Percentiles rank a stretch among this genome's conserved stretches.
Evolutionary conservation across 768 basidiomycete species (phyloP).

Genomic region (Mycena olivaceomarginata): DNA sequence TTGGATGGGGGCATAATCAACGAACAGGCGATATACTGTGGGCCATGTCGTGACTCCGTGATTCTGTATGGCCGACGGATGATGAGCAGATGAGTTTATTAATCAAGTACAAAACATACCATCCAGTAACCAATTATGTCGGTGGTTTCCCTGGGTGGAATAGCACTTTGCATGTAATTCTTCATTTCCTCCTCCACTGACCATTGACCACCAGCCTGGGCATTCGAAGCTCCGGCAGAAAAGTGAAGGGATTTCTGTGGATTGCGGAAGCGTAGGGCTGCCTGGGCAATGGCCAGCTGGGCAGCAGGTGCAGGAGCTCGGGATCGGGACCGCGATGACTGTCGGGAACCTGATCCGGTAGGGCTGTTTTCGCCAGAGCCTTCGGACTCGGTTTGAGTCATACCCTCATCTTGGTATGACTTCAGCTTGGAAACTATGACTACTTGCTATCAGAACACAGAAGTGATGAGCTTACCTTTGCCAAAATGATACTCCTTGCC

Average conservation of each 20-base stretch:
- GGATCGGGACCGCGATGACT: constrained; percentile 8
- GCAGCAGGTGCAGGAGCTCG: constrained; percentile 14
- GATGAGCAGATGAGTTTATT: constrained; percentile 3
- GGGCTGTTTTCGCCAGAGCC: constrained; percentile 13
- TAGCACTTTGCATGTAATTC: constrained; percentile 8
- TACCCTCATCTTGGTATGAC: background rate
- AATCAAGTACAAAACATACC: background rate
- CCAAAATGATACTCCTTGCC: constrained; percentile 7
- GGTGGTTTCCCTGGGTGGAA: background rate
- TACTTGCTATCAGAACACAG: background rate
- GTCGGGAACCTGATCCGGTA: constrained; percentile 10
- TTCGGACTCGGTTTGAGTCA: constrained; percentile 11
- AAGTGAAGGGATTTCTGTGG: constrained; percentile 6
- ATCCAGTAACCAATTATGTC: constrained; percentile 6
- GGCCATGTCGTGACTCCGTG: constrained; percentile 3
- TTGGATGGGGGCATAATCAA: constrained; percentile 16
- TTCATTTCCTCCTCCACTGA: background rate
- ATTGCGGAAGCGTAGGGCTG: constrained; percentile 14
- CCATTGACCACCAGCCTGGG: constrained; percentile 5
- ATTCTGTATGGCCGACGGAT: background rate
- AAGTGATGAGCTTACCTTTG: background rate
- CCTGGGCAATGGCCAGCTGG: constrained; percentile 9
- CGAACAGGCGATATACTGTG: constrained; percentile 7
- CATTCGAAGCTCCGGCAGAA: constrained; percentile 8
- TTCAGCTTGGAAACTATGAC: background rate